Base-by-base conservation (phyloP, 2,329 filamentous ascomycete genomes). In the Xylariaceae sp. region DNA sequence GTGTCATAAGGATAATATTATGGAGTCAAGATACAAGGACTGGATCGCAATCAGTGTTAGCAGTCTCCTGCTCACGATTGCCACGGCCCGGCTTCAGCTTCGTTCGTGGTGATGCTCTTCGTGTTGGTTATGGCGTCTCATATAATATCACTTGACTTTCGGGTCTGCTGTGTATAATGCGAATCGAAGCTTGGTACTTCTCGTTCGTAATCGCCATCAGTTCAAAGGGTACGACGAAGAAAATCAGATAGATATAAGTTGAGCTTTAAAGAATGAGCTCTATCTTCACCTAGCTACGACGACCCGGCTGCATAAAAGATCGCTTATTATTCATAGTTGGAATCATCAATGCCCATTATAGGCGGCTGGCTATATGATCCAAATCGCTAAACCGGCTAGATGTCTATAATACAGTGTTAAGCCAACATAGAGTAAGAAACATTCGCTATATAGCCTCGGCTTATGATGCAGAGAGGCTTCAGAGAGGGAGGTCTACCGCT, bases 351-450 rank as follows among this genome's bases (percentile, higher is more conserved):
- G 6, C 24, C 11, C 9, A 36, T 17, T 9, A 26, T 46, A 26
- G 21, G 16, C 2, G 21, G 44, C 19, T 17, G 9, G 19, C n/a
- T n/a, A n/a, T 8, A 37, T 44, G 7, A 39, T 36, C 24, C 39
- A 49, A 50, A 14, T 28, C 16, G 34, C 29, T 49, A n/a, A 46
- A 54, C 21, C 33, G 39, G 28, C 34, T 46, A 19, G 21, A 17
- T 44, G 29, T 44, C 33, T 45, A 54, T 49, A 45, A 36, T 58
- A 58, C 50, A 58, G 8, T 14, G 17, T 21, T 44, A 33, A 49
- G 37, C 36, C 40, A n/a, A n/a, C 44, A 53, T 28, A 21, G 9
- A 17, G 8, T 23, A 28, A 11, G 14, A 36, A 34, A 21, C 16
- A 19, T 23, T 26, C 19, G 4, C 8, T 21, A 45, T 21, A 26